Conservation (phyloP, 345 rosid species). For the Arabis alpina region DNA sequence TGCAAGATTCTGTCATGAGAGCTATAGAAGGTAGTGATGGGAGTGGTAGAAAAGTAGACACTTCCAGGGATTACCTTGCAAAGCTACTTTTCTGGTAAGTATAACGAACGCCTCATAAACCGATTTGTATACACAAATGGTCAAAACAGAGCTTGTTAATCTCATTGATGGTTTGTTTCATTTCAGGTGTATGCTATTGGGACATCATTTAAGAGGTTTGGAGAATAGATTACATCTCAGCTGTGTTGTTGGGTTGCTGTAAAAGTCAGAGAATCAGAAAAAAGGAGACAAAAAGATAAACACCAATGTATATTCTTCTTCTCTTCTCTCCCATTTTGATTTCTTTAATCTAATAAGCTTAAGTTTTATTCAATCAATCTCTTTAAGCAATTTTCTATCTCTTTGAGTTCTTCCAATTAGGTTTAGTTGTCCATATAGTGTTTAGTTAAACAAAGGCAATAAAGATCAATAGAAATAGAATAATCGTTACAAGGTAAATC, state of each 20-base stretch:
- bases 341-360: conserved; percentile 39
- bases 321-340: conserved; percentile 36
- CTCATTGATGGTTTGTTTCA: neutral
- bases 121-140: neutral
- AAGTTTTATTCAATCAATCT: conserved; percentile 28
- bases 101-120: conserved; percentile 1
- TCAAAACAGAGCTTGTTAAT: conserved; percentile 1
- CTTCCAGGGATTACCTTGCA: conserved; percentile 90
- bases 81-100: conserved; percentile 90
- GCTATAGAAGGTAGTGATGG: conserved; percentile 49
- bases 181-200: conserved; percentile 92
- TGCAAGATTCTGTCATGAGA: conserved; percentile 43
- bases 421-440: conserved; percentile 4
- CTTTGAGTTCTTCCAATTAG: conserved; percentile 6
- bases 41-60: conserved; percentile 51
- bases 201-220: conserved; percentile 94
- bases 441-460: conserved; percentile 14
- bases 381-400: conserved; percentile 8
- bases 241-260: conserved; percentile 90
- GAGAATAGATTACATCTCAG: conserved; percentile 90
- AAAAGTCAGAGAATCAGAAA: conserved; percentile 39
- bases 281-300: conserved; percentile 22
- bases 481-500: neutral
- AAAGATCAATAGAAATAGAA: conserved; percentile 9
- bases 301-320: conserved; percentile 57